These are phyloP conservation scores for Bjerkandera adusta DNA, from an alignment of 1,284 basidiomycete species.

Conservation along the genomic window DNA sequence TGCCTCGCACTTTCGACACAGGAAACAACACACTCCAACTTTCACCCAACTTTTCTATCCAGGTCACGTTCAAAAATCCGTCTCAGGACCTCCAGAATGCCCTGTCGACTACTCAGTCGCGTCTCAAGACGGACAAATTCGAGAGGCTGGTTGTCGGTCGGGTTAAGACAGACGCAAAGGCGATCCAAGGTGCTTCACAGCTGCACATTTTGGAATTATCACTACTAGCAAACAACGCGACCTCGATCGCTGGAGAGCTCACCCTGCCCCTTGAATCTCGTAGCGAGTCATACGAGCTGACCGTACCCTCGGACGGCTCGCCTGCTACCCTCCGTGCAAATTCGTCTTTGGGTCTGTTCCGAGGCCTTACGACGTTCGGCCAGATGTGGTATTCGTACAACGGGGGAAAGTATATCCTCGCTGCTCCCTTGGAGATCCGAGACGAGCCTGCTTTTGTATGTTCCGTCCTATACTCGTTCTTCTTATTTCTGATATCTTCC, in stretches of 20 bases:
- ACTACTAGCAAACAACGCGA: conserved; percentile 28
- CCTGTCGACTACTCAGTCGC: conserved; percentile 32
- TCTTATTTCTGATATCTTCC: neutral
- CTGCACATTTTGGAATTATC: conserved; percentile 34
- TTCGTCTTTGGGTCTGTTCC: conserved; percentile 72
- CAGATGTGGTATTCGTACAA: conserved; percentile 66
- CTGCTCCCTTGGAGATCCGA: conserved; percentile 54
- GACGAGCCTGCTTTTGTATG: conserved; percentile 61
- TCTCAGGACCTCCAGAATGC: conserved; percentile 41
- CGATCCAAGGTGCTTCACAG: conserved; percentile 24
- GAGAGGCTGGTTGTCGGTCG: conserved; percentile 43
- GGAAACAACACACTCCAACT: conserved; percentile 50
- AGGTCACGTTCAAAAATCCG: conserved; percentile 25
- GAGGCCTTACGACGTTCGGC: conserved; percentile 80
- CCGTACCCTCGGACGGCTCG: conserved; percentile 53
- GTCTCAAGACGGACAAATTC: conserved; percentile 38
- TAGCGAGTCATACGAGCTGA: conserved; percentile 63
- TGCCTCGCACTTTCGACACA: conserved; percentile 45
- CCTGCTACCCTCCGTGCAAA: conserved; percentile 58
- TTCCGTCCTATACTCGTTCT: neutral
- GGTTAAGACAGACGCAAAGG: conserved; percentile 34
- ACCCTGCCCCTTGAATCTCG: conserved; percentile 45
- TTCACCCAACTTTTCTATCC: conserved; percentile 39
- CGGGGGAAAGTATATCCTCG: conserved; percentile 47
- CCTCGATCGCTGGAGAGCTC: conserved; percentile 55